phyloP scores from a whole-genome alignment of 192 early-diverging fungal species.

The Mortierella alpina region DNA sequence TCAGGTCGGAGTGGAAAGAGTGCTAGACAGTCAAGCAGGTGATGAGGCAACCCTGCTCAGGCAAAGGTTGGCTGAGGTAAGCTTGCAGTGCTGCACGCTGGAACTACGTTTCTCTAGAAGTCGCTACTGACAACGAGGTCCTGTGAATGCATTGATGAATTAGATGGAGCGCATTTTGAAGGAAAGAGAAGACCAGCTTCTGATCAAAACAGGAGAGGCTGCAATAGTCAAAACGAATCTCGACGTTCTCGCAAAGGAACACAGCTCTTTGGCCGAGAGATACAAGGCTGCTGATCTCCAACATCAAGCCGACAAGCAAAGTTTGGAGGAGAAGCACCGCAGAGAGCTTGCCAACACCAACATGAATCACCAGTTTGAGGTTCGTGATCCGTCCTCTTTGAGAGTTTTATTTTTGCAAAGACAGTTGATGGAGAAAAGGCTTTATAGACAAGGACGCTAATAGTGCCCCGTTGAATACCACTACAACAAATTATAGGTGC shows the following conservation, averaged over 20 bases:
- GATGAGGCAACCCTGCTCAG: slow-evolving; percentile 2
- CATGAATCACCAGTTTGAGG: slow-evolving; percentile 37
- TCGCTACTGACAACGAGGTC: not conserved
- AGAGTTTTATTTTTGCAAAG: not conserved
- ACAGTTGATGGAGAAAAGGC: no score
- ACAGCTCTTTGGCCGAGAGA: not conserved
- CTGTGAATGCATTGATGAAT: not conserved
- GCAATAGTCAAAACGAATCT: slow-evolving; percentile 21
- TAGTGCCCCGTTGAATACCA: not conserved
- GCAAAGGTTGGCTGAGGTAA: slow-evolving; percentile 30
- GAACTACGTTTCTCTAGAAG: not conserved
- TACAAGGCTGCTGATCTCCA: not conserved
- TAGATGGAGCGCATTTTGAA: slow-evolving; percentile 19
- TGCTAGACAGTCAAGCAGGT: not conserved
- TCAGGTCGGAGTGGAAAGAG: not conserved
- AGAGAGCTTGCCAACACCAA: slow-evolving; percentile 22
- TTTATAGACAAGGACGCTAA: no score
- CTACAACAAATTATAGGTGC: slow-evolving; percentile 1
- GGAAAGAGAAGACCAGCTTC: slow-evolving; percentile 11
- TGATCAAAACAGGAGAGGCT: slow-evolving; percentile 21
- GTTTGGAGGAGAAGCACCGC: slow-evolving; percentile 11
- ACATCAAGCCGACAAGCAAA: slow-evolving; percentile 8
- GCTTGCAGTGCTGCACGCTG: not conserved
- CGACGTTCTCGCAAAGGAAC: not conserved
- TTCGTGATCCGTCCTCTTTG: slow-evolving; percentile 6